A percentile compares a stretch with the other conserved stretches of the same genome.
phyloP scores from a whole-genome alignment of 2,329 filamentous ascomycete species.

The Pleoardoris graminearum region DNA sequence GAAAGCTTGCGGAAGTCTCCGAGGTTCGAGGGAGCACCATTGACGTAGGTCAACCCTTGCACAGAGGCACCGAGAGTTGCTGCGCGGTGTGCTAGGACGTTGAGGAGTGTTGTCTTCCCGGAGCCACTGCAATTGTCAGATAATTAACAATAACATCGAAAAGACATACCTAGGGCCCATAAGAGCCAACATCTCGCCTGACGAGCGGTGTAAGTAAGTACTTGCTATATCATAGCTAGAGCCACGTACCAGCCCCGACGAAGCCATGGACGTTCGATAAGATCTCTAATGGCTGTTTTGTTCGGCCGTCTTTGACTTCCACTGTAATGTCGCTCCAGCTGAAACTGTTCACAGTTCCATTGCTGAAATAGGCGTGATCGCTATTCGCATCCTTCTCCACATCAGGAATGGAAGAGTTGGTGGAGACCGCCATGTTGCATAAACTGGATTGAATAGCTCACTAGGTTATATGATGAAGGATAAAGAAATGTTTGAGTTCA shows the following conservation, averaged over 20 bases:
- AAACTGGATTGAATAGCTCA: not conserved
- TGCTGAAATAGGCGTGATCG: conserved; percentile 60
- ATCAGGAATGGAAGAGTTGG: conserved; percentile 30
- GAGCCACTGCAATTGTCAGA: conserved; percentile 48
- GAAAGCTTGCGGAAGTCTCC: conserved; percentile 66
- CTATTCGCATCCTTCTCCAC: conserved; percentile 51
- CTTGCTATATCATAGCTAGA: conserved; percentile 27
- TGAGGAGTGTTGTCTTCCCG: conserved; percentile 84
- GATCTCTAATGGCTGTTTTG: conserved; percentile 65
- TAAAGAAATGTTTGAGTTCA: not conserved
- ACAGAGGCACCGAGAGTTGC: conserved; percentile 58
- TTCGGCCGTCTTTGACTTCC: conserved; percentile 70
- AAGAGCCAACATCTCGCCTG: conserved; percentile 72
- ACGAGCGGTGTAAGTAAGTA: conserved; percentile 38
- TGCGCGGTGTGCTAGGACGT: conserved; percentile 70
- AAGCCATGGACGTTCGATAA: conserved; percentile 66
- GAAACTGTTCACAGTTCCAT: conserved; percentile 66
- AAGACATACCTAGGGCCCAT: conserved; percentile 69
- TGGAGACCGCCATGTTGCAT: not conserved
- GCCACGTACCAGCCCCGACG: conserved; percentile 61
- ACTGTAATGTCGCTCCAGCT: conserved; percentile 70
- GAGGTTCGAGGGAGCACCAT: conserved; percentile 60
- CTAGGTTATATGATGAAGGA: too few species aligned
- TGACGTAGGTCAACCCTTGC: conserved; percentile 62
- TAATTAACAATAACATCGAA: not conserved